These are phyloP conservation scores for Thielaviopsis cerberus DNA, from an alignment of 2,329 filamentous ascomycete genomes.

Conservation along the genomic window DNA sequence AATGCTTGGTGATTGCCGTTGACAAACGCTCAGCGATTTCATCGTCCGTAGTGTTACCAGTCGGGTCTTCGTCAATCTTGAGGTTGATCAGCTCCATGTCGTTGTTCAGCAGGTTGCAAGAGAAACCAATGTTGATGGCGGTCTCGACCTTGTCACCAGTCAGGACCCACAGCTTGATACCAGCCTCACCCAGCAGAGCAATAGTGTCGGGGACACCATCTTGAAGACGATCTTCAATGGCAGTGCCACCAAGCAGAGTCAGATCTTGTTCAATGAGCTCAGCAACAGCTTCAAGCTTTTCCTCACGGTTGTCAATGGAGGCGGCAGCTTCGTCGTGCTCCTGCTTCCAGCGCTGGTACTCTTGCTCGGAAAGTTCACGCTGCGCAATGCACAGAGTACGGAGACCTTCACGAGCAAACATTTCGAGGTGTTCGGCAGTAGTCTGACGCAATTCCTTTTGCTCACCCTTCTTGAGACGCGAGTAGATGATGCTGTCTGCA, in stretches of 20 bases:
- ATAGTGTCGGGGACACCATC: constrained; percentile 96
- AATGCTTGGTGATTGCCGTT: constrained; percentile 53
- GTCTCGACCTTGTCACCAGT: constrained; percentile 98
- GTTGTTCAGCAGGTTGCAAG: constrained; percentile 91
- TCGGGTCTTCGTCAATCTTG: constrained; percentile 60
- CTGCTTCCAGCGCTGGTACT: constrained; percentile 70
- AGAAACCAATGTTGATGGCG: constrained; percentile 98
- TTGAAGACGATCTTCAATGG: constrained; percentile 91
- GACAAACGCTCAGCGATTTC: constrained; percentile 40
- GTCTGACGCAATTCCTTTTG: constrained; percentile 65
- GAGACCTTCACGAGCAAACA: constrained; percentile 89
- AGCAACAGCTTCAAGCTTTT: constrained; percentile 77
- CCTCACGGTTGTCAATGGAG: constrained; percentile 69
- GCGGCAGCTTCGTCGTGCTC: constrained; percentile 76
- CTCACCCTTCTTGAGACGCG: constrained; percentile 65
- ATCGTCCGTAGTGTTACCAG: constrained; percentile 28
- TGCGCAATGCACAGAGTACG: constrained; percentile 89
- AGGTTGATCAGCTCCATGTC: constrained; percentile 93
- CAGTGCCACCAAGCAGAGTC: constrained; percentile 75
- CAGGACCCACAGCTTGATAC: constrained; percentile 96
- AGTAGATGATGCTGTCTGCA: constrained; percentile 93
- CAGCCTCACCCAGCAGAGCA: constrained; percentile 70
- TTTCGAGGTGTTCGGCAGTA: constrained; percentile 86
- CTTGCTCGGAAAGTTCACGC: constrained; percentile 57
- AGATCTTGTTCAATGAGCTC: constrained; percentile 84